Conservation (phyloP, 495 filamentous ascomycete species). For the Penicillium tannophilum region DNA sequence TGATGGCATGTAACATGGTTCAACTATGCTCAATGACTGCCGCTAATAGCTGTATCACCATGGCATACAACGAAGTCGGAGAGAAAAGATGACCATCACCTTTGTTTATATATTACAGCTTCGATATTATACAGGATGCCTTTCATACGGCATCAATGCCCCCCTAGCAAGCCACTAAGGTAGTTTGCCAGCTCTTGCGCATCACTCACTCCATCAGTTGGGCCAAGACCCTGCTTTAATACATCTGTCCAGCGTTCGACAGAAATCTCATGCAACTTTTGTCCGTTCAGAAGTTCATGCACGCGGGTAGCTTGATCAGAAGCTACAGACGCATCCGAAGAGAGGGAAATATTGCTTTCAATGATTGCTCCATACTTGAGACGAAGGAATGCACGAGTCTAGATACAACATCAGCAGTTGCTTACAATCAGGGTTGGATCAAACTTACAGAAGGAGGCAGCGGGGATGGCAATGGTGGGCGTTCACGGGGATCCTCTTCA, state of each 20-base stretch:
- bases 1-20: no score
- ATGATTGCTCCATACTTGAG: slow-evolving; percentile 47
- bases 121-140: slow-evolving; percentile 1
- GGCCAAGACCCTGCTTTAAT: slow-evolving; percentile 24
- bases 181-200: slow-evolving; percentile 24
- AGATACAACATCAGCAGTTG: not conserved
- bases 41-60: no score
- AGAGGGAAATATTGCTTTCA: slow-evolving; percentile 48
- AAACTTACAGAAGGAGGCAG: slow-evolving; percentile 41
- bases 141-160: slow-evolving; percentile 11
- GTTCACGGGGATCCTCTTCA: slow-evolving; percentile 55
- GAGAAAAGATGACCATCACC: not conserved
- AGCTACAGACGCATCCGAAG: slow-evolving; percentile 34
- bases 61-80: not conserved
- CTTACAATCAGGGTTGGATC: not conserved
- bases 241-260: slow-evolving; percentile 34
- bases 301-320: slow-evolving; percentile 39
- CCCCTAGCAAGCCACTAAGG: slow-evolving; percentile 23
- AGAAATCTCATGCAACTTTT: slow-evolving; percentile 46
- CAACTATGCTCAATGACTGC: no score
- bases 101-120: slow-evolving; percentile 5
- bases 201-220: slow-evolving; percentile 12
- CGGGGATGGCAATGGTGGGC: slow-evolving; percentile 47
- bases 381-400: slow-evolving; percentile 46
- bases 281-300: slow-evolving; percentile 39